Evolutionary conservation across 1,284 basidiomycete species (phyloP), one percentile per base, ranked within the genome.

Genomic region (Cryptococcus sp.): DNA sequence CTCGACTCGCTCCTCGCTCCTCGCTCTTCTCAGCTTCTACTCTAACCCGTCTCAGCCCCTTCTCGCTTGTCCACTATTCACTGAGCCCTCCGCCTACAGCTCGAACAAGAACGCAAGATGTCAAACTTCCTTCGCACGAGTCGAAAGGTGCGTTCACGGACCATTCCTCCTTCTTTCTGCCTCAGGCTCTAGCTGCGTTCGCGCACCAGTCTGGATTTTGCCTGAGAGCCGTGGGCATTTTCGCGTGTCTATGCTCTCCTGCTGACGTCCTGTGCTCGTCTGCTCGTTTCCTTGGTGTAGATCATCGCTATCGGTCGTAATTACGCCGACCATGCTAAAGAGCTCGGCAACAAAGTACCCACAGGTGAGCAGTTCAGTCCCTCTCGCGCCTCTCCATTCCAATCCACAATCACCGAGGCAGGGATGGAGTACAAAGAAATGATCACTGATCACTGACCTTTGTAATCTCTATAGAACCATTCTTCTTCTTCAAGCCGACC

Each of bases 401-500:
- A 4, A 15, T 5, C 23, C 8, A 17, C 19, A 47, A 42, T 38
- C 23, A 16, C 11, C 42, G 4, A 5, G 19, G 22, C n/a, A n/a
- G 7, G 17, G 20, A 22, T 5, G n/a, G 46, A n/a, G 19, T 20
- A 11, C 45, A 17, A 16, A 11, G 45, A 47, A 20, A 20, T 10
- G 19, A 20, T 54, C 22, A 58, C 55, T 11, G 15, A 8, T 35
- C 31, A 5, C 31, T 10, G 2, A 3, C 7, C 3, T 5, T 8
- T 8, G 31, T 35, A 8, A 2, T 5, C 31, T 35, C 5, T 35
- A 5, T 56, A 76, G 93, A 97, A 75, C 95, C 95, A 0, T 97
- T 99, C 84, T 96, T 98, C 85, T 99, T 98, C 83, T 81, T 98
- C 44, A 99, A 99, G 80, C 95, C 95, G 5, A 97, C 95, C 2